Evolutionary conservation across 108 stramenopile genomes (phyloP), one percentile per base, ranked within the genome.

Genomic region (Pelagomonas calceolata): DNA sequence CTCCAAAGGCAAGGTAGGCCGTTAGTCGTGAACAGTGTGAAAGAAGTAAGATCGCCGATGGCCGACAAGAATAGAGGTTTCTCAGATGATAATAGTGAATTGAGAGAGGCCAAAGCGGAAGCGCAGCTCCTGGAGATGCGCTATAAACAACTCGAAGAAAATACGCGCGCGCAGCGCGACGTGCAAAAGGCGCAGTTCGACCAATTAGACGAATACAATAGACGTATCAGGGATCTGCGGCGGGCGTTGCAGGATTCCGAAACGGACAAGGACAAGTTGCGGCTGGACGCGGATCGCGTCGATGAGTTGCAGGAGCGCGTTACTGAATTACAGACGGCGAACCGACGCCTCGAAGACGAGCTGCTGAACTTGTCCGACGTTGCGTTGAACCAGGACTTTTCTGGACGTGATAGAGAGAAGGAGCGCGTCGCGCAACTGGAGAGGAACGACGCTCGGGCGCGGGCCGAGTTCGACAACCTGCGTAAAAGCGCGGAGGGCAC

Each of bases 401-500:
- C n/a, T n/a, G n/a, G n/a, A n/a, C n/a, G n/a, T n/a, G n/a, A n/a
- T n/a, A n/a, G n/a, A n/a, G 35, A 32, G 33, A 68, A 30, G 68
- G 31, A 34, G 0, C 64, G 64, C 29, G 46, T 77, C 32, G 30
- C n/a, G 30, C 36, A 33, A 17, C 67, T 73, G 32, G 76, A 77
- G 63, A 34, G 72, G 4, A 43, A 66, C 32, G 76, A 73, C 34
- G 29, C 60, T 4, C 45, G 63, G 36, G 67, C 73, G 36, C 73
- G 79, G 68, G 77, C 73, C 10, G 63, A 84, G 67, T 79, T 85
- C 43, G 80, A 76, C 30, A 81, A 84, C 67, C 79, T 85, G 37
- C 79, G 83, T 70, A 84, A 84, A 65, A 76, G 81, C 0, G 85
- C 83, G 32, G 73, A 80, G 70, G 82, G 76, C n/a, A 72, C 82